Percentiles rank a stretch among this genome's conserved stretches.
These are phyloP conservation scores for Neurospora pannonica DNA, from an alignment of 495 filamentous ascomycete species.

Conservation along the genomic window DNA sequence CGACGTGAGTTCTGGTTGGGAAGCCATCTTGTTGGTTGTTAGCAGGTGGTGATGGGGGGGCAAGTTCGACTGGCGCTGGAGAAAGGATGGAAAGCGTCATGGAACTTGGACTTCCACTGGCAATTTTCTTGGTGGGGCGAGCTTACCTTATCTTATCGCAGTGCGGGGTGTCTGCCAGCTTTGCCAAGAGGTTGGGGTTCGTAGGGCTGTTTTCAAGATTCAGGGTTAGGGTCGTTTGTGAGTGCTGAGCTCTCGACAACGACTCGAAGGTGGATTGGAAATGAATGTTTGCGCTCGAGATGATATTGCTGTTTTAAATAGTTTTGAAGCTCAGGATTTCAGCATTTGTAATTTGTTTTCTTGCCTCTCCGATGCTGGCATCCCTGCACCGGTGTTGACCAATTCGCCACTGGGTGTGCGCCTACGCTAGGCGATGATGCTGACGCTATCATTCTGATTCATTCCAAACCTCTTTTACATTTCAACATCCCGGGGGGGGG, in stretches of 20 bases:
- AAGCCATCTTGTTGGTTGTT: neutral
- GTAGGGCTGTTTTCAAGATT: neutral
- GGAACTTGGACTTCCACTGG: neutral
- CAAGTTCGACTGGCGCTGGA: neutral
- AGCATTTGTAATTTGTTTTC: neutral
- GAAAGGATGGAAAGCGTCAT: neutral
- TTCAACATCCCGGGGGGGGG: neutral
- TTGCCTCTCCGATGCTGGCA: neutral
- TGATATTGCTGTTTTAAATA: neutral
- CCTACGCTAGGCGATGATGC: neutral
- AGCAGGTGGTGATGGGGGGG: neutral
- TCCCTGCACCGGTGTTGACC: neutral
- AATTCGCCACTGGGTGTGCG: neutral
- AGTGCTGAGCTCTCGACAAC: neutral
- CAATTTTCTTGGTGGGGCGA: neutral
- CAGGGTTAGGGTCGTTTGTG: neutral
- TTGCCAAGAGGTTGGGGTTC: neutral
- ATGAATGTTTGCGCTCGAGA: neutral
- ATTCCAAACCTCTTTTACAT: neutral
- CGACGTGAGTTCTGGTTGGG: constrained; percentile 6
- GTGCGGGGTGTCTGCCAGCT: constrained; percentile 7
- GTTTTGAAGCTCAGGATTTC: too few species aligned
- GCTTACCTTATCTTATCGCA: constrained; percentile 11
- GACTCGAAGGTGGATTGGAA: neutral
- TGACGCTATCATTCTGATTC: neutral